Base-by-base conservation (phyloP, 2,329 filamentous ascomycete genomes). In the Beauveria brongniartii region DNA sequence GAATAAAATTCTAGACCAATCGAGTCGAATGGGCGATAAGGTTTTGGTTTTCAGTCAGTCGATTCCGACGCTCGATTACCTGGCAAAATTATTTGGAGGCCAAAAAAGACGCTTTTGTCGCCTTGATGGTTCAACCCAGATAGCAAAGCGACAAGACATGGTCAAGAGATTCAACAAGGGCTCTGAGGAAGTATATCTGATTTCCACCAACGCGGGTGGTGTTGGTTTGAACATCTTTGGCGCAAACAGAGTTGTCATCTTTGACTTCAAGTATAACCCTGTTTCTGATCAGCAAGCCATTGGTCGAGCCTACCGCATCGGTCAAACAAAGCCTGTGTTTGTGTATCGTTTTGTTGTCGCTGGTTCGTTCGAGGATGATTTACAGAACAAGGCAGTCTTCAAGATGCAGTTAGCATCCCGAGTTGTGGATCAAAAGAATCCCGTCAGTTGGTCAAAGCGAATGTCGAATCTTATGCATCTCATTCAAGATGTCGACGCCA, bases 161-260 rank as follows among this genome's bases (percentile, higher is more conserved):
- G 82, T 88, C 9, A 89, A 90, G 64, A 69, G 74, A 0, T 96
- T 96, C 78, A 92, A 94, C 66, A 69, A 70, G 0, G 77, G 76
- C 0, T 64, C 73, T 2, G 71, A 74, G 1, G 80, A 85, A 26
- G 78, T 95, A 0, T 90, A 90, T 69, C 76, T 97, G 2, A 91
- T 96, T 61, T 96, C 91, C 0, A 96, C 91, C 1, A 85, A 74
- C 63, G 91, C 92, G 9, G 92, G 92, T 24, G 91, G 91, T 0
- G 76, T 92, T 1, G 92, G 92, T 0, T 78, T 96, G 55, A 97
- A 97, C 63, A 88, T 97, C 14, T 83, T 84, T 46, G 87, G 88
- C 1, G 92, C 92, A 1, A 96, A 92, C 70, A 84, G 92, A 22
- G 90, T 96, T 1, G 82, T 97, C 22, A 88, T 97, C 22, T 89